Evolutionary conservation across 805 yeast genomes (phyloP), one percentile per base, ranked within the genome.

Genomic region (Pichia rugopelliculosa): DNA sequence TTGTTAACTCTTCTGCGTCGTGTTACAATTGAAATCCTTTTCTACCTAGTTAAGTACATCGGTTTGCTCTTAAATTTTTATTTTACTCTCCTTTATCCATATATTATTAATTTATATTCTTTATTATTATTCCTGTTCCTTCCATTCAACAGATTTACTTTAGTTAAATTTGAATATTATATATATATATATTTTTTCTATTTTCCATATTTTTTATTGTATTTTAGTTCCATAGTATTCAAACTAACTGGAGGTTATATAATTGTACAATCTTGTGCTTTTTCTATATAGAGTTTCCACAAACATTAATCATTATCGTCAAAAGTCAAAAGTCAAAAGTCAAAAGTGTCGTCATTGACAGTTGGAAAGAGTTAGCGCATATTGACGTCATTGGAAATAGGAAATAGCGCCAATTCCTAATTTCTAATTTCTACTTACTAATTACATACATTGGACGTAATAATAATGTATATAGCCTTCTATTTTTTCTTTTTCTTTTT

Each of bases 1-100:
- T 38, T 21, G 33, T 34, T 24, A 46, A 42, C 40, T 30, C 41
- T 26, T 42, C 39, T 42, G 42, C 40, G 42, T 39, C 24, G 43
- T 42, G 48, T 44, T 36, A 40, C 45, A 49, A 25, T 36, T 49
- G 48, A 42, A 43, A 30, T 18, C 39, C 54, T 47, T 47, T 47
- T 47, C 50, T 47, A 47, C 43, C 50, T 42, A 36, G 23, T 24
- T 17, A 44, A 39, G 34, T 47, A 34, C 46, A 47, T 47, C 46
- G 50, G 46, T 47, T 42, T 42, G 46, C 46, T 47, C 10, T 23
- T 36, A 34, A 13, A 33, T 34, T 30, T 41, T 36, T 45, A 10
- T 33, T 33, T 24, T 36, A 1, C 17, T 39, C 22, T 18, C 20
- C 6, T 41, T 21, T 27, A n/a, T 33, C 21, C 12, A 13, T 24